Evolutionary conservation across 78 protist species (phyloP).

Genomic region (Dictyostelium intermedium): DNA sequence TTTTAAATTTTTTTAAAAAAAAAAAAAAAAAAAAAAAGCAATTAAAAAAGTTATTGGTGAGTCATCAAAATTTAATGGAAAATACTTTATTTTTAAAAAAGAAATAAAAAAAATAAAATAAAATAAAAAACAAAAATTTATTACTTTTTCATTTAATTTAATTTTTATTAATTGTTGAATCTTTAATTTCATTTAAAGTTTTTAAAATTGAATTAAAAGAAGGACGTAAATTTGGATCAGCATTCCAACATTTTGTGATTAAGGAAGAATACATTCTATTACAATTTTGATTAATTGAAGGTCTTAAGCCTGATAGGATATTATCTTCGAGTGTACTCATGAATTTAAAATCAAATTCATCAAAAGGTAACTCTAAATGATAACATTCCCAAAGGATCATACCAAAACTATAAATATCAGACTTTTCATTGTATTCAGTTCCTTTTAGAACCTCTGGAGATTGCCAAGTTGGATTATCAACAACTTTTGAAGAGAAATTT

Average conservation of each 20-base stretch:
- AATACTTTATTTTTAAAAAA: no score
- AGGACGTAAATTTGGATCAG: constrained; percentile 54
- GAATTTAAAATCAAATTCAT: constrained; percentile 73
- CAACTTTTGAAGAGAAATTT: constrained; percentile 56
- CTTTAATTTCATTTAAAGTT: constrained; percentile 28
- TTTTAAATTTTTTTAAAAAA: no score
- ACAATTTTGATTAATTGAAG: constrained; percentile 46
- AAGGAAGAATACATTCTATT: constrained; percentile 31
- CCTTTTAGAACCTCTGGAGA: constrained; percentile 79
- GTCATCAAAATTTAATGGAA: no score
- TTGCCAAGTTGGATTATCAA: constrained; percentile 83
- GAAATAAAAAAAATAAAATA: no score
- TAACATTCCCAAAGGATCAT: constrained; percentile 82
- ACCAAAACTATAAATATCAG: constrained; percentile 81
- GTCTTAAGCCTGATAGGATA: constrained; percentile 67
- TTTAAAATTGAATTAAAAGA: constrained; percentile 44
- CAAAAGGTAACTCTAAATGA: constrained; percentile 65
- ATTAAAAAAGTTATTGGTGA: no score
- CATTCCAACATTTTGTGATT: constrained; percentile 61
- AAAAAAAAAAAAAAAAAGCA: no score
- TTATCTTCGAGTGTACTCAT: constrained; percentile 75
- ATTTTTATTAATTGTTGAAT: neutral
- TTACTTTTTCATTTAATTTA: neutral
- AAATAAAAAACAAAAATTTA: no score
- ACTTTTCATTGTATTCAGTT: constrained; percentile 52